A percentile compares a stretch with the other conserved stretches of the same genome.
Conservation (phyloP, 2,329 filamentous ascomycete genomes). For the Onygenales sp. region DNA sequence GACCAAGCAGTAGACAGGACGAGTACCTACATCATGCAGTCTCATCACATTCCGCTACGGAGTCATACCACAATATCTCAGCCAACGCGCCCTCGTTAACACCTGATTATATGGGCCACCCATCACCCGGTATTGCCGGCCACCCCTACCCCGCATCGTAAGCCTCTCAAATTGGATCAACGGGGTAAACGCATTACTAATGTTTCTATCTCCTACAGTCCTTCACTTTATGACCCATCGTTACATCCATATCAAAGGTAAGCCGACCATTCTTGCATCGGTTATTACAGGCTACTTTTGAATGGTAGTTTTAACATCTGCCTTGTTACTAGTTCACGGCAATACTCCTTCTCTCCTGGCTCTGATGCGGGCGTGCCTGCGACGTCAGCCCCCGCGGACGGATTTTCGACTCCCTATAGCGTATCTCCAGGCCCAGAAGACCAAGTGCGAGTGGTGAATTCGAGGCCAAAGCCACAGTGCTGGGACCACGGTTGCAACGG, state of each 20-base stretch:
- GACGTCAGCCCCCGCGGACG: background rate
- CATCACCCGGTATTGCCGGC: background rate
- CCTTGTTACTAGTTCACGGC: background rate
- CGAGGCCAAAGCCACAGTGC: constrained; percentile 84
- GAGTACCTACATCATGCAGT: constrained; percentile 1
- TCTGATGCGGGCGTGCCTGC: background rate
- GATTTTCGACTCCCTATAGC: constrained; percentile 1
- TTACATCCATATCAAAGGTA: background rate
- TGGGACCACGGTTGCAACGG: constrained; percentile 98
- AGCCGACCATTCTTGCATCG: background rate
- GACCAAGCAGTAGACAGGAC: background rate
- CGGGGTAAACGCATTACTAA: background rate
- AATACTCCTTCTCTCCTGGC: background rate
- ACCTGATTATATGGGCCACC: background rate
- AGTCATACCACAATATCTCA: background rate
- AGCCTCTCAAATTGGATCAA: background rate
- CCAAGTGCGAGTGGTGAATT: constrained; percentile 61
- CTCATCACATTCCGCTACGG: background rate
- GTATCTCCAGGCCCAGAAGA: constrained; percentile 29
- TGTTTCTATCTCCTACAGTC: background rate
- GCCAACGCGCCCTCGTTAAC: background rate
- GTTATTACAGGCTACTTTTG: too few relatives aligned
- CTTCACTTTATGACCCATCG: background rate
- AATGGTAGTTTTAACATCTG: background rate
- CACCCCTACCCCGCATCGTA: background rate